These are phyloP conservation scores for Coccinonectria pachysandricola DNA, from an alignment of 2,329 filamentous ascomycete genomes.

Conservation along the genomic window DNA sequence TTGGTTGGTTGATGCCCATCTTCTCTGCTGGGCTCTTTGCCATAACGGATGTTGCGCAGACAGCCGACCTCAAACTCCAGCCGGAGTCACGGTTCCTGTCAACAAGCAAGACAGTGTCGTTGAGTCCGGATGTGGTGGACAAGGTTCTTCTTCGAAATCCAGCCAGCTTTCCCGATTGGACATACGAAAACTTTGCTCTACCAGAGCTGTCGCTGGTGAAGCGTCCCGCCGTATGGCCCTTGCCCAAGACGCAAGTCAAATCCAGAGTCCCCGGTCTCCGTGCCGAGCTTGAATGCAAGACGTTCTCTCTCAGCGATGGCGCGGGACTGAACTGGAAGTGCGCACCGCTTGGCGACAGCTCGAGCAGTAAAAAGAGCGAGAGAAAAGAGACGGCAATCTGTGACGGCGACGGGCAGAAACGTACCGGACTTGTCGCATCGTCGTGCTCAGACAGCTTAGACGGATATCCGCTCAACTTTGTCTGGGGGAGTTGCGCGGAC, in stretches of 20 bases:
- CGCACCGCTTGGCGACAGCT: constrained; percentile 8
- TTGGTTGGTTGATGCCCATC: constrained; percentile 21
- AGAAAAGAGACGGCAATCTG: constrained; percentile 12
- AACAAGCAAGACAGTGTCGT: constrained; percentile 9
- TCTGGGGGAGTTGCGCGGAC: constrained; percentile 17
- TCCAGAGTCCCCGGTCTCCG: constrained; percentile 11
- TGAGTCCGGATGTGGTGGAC: constrained; percentile 9
- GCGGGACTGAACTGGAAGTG: constrained; percentile 11
- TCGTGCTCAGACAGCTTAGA: constrained; percentile 12
- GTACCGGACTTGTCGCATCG: constrained; percentile 13
- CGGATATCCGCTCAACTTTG: constrained; percentile 12
- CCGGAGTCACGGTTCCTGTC: constrained; percentile 13
- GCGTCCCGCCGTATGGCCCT: constrained; percentile 10
- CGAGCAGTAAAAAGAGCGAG: too few species aligned
- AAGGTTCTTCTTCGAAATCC: constrained; percentile 11
- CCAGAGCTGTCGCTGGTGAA: constrained; percentile 11
- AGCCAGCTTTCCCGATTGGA: constrained; percentile 18
- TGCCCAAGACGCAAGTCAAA: constrained; percentile 14
- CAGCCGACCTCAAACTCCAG: constrained; percentile 11
- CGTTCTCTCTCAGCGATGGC: constrained; percentile 7
- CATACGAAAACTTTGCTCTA: constrained; percentile 16
- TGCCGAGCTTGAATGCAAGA: constrained; percentile 13
- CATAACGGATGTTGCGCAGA: constrained; percentile 10
- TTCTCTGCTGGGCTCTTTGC: constrained; percentile 20
- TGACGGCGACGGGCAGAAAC: constrained; percentile 4